These are phyloP conservation scores for Kodamaea suecica DNA, from an alignment of 1,139 yeast genomes.

Conservation along the genomic window DNA sequence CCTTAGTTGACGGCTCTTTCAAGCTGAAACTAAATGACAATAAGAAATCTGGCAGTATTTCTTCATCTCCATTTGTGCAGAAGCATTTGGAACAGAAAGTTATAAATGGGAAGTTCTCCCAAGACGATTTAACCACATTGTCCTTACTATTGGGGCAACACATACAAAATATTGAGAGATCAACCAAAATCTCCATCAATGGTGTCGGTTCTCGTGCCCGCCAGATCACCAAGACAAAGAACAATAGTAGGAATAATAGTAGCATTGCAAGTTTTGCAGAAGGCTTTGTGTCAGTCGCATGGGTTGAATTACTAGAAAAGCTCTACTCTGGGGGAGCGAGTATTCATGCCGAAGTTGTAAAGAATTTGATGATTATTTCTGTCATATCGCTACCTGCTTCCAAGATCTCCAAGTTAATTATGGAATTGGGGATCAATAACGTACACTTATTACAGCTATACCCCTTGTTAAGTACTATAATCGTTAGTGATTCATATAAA, in stretches of 20 bases:
- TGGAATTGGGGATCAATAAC: slow-evolving; percentile 44
- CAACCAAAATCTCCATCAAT: slow-evolving; percentile 12
- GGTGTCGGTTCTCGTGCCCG: slow-evolving; percentile 9
- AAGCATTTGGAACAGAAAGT: slow-evolving; percentile 43
- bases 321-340: slow-evolving; percentile 57
- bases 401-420: slow-evolving; percentile 39
- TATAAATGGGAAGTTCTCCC: slow-evolving; percentile 42
- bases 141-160: slow-evolving; percentile 45
- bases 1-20: slow-evolving; percentile 52
- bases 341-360: slow-evolving; percentile 42
- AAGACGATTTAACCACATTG: slow-evolving; percentile 42
- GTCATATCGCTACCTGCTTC: slow-evolving; percentile 48
- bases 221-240: slow-evolving; percentile 16
- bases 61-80: slow-evolving; percentile 43
- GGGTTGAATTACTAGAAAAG: slow-evolving; percentile 59
- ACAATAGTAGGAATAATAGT: slow-evolving; percentile 17
- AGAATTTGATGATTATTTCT: slow-evolving; percentile 51
- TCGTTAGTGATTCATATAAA: slow-evolving; percentile 43
- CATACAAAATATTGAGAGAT: slow-evolving; percentile 8
- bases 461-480: slow-evolving; percentile 54
- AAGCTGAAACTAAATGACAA: slow-evolving; percentile 49
- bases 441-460: slow-evolving; percentile 38
- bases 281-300: slow-evolving; percentile 47
- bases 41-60: slow-evolving; percentile 49
- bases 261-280: slow-evolving; percentile 41